These are phyloP conservation scores for Citrus unshiu DNA, from an alignment of 345 rosid species.

Conservation along the genomic window DNA sequence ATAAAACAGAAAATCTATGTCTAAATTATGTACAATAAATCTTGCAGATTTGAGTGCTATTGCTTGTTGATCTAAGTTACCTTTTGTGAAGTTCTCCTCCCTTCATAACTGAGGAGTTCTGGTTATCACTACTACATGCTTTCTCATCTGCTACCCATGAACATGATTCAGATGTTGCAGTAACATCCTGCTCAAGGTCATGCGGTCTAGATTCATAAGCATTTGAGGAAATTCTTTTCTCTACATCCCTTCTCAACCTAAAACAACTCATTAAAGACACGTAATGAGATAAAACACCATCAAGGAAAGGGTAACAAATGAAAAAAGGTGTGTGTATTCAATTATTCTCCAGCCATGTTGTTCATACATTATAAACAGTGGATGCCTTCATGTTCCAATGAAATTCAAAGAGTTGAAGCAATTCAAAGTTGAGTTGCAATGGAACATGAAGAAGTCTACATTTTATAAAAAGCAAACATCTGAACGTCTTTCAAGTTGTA, in stretches of 20 bases:
- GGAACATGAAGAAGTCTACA: neutral
- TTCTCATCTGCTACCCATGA: conserved; percentile 71
- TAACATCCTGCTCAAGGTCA: conserved; percentile 39
- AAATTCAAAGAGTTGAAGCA: neutral
- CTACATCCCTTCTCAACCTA: conserved; percentile 46
- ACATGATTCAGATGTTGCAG: conserved; percentile 72
- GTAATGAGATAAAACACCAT: neutral
- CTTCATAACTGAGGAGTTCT: conserved; percentile 38
- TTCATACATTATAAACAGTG: neutral
- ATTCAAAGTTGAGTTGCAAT: neutral
- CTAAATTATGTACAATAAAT: neutral
- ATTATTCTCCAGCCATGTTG: neutral
- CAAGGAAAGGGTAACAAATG: neutral
- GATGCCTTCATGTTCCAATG: neutral
- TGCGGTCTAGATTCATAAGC: conserved; percentile 39
- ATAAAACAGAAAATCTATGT: neutral
- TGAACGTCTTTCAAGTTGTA: neutral
- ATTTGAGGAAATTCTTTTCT: conserved; percentile 28
- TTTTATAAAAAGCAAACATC: neutral
- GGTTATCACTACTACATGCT: conserved; percentile 63
- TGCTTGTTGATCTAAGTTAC: conserved; percentile 32
- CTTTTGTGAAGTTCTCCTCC: conserved; percentile 45
- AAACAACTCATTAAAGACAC: neutral
- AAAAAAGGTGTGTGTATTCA: neutral
- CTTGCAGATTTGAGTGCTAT: neutral